A percentile compares a stretch with the other conserved stretches of the same genome.
These are phyloP conservation scores for Chamaecyparis obtusa DNA, from an alignment of 75 land plant genomes.

Conservation along the genomic window DNA sequence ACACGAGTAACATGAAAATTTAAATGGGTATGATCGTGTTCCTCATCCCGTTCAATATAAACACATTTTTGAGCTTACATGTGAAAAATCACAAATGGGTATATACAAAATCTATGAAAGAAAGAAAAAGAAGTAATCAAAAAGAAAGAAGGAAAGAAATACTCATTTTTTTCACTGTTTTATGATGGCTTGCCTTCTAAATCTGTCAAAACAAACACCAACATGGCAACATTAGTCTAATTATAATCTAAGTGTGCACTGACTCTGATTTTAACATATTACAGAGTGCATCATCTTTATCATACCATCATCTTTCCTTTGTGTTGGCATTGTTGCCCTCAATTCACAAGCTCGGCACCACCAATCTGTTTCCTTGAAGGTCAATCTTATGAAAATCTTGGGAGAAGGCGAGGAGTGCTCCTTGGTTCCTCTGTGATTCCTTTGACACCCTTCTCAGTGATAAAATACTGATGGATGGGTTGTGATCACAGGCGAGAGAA, in stretches of 20 bases:
- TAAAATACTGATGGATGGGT: too few relatives aligned
- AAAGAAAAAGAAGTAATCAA: background rate
- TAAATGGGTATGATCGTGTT: background rate
- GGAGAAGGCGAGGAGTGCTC: background rate
- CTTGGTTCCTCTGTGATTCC: too few relatives aligned
- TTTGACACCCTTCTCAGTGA: too few relatives aligned
- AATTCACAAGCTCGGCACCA: background rate
- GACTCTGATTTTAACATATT: background rate
- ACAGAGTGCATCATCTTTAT: background rate
- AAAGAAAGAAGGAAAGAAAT: background rate
- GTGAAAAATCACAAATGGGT: background rate
- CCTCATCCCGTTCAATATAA: background rate
- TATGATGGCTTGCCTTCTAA: background rate
- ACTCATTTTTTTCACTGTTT: slow-evolving; percentile 3
- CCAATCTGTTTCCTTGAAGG: background rate
- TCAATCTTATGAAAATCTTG: background rate
- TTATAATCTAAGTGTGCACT: too few relatives aligned
- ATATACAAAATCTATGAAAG: background rate
- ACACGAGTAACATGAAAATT: background rate
- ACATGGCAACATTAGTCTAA: background rate
- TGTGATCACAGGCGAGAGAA: too few relatives aligned
- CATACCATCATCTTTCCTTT: background rate
- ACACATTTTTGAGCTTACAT: background rate
- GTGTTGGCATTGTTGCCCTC: background rate
- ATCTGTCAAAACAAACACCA: background rate